phyloP scores from a whole-genome alignment of 2,329 filamentous ascomycete species.

The Penicillium olsonii region DNA sequence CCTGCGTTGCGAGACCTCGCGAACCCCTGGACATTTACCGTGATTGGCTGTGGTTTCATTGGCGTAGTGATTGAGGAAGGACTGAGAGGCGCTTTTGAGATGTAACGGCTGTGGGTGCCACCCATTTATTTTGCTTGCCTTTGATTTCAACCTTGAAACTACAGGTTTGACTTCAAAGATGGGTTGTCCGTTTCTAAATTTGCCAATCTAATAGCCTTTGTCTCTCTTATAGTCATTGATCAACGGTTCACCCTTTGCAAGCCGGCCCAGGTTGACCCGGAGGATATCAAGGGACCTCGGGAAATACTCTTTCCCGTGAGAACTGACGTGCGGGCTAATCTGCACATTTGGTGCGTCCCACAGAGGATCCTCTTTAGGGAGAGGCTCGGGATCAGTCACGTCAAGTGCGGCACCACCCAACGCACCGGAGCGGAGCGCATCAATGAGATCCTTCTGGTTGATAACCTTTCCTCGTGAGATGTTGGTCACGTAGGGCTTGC shows the following conservation, averaged over 20 bases:
- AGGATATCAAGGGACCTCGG: constrained; percentile 61
- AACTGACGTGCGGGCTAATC: constrained; percentile 68
- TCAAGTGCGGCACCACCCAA: constrained; percentile 71
- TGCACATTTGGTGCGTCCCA: constrained; percentile 71
- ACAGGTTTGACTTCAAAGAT: too few species aligned
- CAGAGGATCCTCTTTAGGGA: constrained; percentile 67
- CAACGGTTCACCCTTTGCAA: constrained; percentile 55
- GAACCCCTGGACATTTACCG: constrained; percentile 60
- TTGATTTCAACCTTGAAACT: background rate
- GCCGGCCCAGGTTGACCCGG: constrained; percentile 56
- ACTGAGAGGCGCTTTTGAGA: constrained; percentile 14
- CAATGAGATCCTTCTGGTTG: constrained; percentile 63
- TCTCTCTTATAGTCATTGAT: constrained; percentile 64
- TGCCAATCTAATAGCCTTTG: constrained; percentile 57
- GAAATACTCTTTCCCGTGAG: constrained; percentile 55
- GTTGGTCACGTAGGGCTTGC: constrained; percentile 66
- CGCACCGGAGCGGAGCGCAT: constrained; percentile 57
- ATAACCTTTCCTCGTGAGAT: constrained; percentile 68
- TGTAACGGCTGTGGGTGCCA: background rate
- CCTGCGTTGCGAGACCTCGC: constrained; percentile 51
- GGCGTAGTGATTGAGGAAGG: constrained; percentile 51
- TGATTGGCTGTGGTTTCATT: constrained; percentile 52
- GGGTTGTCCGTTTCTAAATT: too few species aligned
- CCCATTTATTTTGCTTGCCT: too few species aligned
- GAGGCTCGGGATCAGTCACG: constrained; percentile 76